These are phyloP conservation scores for Lentinula boryana DNA, from an alignment of 768 basidiomycete species.

Conservation along the genomic window DNA sequence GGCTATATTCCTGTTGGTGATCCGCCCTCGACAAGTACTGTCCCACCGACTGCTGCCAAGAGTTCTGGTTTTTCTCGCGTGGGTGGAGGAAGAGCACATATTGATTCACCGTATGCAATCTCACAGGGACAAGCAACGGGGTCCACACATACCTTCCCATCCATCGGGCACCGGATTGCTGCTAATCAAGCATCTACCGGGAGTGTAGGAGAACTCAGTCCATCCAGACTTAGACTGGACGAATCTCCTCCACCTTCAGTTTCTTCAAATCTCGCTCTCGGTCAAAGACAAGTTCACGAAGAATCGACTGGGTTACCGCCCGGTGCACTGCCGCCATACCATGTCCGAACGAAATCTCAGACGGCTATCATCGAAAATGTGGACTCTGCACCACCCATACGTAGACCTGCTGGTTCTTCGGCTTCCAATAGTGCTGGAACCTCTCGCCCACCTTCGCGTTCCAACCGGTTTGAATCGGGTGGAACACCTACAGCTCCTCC, in stretches of 20 bases:
- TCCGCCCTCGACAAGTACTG: slow-evolving; percentile 15
- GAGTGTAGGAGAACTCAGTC: slow-evolving; percentile 13
- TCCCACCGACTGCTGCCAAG: slow-evolving; percentile 17
- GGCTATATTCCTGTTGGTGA: slow-evolving; percentile 45
- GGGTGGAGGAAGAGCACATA: slow-evolving; percentile 83
- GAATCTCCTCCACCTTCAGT: slow-evolving; percentile 47
- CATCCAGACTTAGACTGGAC: slow-evolving; percentile 16
- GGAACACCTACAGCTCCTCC: background rate
- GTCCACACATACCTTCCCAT: slow-evolving; percentile 65
- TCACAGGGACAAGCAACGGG: slow-evolving; percentile 25
- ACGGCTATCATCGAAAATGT: slow-evolving; percentile 78
- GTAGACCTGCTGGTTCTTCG: slow-evolving; percentile 9
- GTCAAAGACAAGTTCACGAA: slow-evolving; percentile 26
- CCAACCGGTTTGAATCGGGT: background rate
- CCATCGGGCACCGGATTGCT: slow-evolving; percentile 38
- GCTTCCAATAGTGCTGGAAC: slow-evolving; percentile 10
- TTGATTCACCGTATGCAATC: slow-evolving; percentile 81
- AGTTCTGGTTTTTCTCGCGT: slow-evolving; percentile 78
- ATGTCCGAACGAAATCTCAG: slow-evolving; percentile 74
- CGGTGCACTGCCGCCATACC: slow-evolving; percentile 62
- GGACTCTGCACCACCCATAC: slow-evolving; percentile 15
- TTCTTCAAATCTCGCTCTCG: slow-evolving; percentile 38
- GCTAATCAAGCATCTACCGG: background rate
- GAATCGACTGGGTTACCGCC: slow-evolving; percentile 34
- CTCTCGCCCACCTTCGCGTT: slow-evolving; percentile 3